These are phyloP conservation scores for Murraya koenigii DNA, from an alignment of 345 rosid genomes.

Conservation along the genomic window DNA sequence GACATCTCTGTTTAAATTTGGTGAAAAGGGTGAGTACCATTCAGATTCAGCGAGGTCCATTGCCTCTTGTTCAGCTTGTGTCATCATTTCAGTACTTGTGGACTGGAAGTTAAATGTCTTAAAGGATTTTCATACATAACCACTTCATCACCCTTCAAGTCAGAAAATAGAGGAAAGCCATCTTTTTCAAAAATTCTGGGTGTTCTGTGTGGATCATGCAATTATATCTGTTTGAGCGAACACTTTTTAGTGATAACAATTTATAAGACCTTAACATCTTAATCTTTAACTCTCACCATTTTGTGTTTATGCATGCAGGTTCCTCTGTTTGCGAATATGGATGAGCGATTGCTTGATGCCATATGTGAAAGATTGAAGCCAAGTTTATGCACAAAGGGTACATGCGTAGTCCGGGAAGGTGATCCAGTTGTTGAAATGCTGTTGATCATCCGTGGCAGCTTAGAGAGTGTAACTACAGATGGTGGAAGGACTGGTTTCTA, in stretches of 20 bases:
- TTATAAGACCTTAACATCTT: not conserved
- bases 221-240: not conserved
- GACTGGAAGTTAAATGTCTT: not conserved
- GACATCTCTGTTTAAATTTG: constrained; percentile 80
- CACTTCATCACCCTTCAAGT: not conserved
- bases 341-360: constrained; percentile 77
- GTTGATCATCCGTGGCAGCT: constrained; percentile 73
- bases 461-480: constrained; percentile 87
- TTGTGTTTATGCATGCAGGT: constrained; percentile 39
- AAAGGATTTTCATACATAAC: not conserved
- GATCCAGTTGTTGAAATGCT: constrained; percentile 92
- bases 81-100: not conserved
- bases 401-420: constrained; percentile 77
- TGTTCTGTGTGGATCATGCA: not conserved
- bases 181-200: not conserved
- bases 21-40: constrained; percentile 69
- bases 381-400: constrained; percentile 65
- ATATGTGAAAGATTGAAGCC: constrained; percentile 91
- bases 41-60: not conserved
- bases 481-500: constrained; percentile 89
- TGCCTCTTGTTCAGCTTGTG: not conserved
- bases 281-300: not conserved
- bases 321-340: constrained; percentile 85
- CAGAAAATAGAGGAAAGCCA: not conserved
- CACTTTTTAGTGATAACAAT: not conserved